A percentile compares a stretch with the other conserved stretches of the same genome.
Evolutionary conservation across 108 stramenopile genomes (phyloP).

Genomic region (Skeletonema tropicum): DNA sequence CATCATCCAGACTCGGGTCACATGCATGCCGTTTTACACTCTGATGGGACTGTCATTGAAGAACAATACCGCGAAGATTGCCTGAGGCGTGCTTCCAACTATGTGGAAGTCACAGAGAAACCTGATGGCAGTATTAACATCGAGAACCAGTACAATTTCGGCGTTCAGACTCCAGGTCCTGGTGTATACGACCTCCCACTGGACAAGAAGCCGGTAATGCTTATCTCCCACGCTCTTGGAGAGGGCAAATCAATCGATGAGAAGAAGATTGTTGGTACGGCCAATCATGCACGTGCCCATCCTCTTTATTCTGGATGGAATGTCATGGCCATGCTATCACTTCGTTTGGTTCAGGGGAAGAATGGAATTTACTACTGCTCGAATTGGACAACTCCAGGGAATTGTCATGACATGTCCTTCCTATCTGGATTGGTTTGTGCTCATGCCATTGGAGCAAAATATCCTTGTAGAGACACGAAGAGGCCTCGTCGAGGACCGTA

Average conservation of each 20-base stretch:
- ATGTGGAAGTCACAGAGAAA: constrained; percentile 59
- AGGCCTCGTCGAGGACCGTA: too few species aligned
- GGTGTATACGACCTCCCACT: constrained; percentile 60
- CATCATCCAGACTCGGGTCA: constrained; percentile 64
- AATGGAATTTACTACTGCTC: constrained; percentile 65
- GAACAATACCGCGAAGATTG: constrained; percentile 48
- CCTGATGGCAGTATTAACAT: constrained; percentile 55
- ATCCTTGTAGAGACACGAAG: too few species aligned
- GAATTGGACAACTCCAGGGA: constrained; percentile 69
- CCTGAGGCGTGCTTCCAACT: constrained; percentile 53
- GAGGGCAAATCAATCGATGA: constrained; percentile 58
- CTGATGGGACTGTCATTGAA: constrained; percentile 58
- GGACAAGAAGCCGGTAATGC: constrained; percentile 64
- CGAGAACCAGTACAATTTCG: constrained; percentile 68
- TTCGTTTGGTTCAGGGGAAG: constrained; percentile 54
- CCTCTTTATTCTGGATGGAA: constrained; percentile 67
- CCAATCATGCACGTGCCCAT: constrained; percentile 62
- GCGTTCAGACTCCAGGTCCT: constrained; percentile 60
- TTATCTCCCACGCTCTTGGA: constrained; percentile 62
- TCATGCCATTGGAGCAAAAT: constrained; percentile 58
- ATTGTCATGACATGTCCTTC: constrained; percentile 66
- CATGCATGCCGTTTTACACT: constrained; percentile 63
- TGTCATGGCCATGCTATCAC: constrained; percentile 60
- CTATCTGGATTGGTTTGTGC: constrained; percentile 57
- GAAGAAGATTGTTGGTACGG: constrained; percentile 48